Evolutionary conservation across 2,329 filamentous ascomycete species (phyloP).

Genomic region (Stachybotrys chlorohalonatus): DNA sequence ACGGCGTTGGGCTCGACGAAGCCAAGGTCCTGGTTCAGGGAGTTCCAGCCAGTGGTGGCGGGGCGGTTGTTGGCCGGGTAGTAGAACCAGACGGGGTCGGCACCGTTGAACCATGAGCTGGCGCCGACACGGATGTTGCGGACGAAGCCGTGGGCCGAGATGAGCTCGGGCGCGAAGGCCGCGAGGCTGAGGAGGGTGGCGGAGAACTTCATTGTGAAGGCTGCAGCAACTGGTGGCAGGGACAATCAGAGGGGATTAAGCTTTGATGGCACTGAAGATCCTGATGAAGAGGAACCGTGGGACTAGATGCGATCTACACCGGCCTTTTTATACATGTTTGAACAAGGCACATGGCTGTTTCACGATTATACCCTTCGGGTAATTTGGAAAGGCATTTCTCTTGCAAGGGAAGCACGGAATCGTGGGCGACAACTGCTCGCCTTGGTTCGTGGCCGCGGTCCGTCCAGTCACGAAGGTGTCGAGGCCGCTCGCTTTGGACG

Average conservation of each 20-base stretch:
- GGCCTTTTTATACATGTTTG: neutral
- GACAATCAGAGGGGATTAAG: neutral
- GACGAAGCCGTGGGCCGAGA: constrained; percentile 8
- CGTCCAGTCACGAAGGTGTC: neutral
- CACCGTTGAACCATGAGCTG: constrained; percentile 4
- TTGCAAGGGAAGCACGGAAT: neutral
- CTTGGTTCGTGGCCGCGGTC: neutral
- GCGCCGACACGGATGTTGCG: constrained; percentile 6
- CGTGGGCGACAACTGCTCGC: neutral
- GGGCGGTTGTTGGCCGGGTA: constrained; percentile 1
- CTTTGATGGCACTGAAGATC: neutral
- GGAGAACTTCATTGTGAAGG: neutral
- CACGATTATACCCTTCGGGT: neutral
- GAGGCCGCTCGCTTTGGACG: neutral
- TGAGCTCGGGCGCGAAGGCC: constrained; percentile 2
- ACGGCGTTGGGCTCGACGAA: constrained; percentile 33
- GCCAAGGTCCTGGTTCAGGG: constrained; percentile 35
- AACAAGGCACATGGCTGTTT: neutral
- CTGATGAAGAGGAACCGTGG: neutral
- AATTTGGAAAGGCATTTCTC: neutral
- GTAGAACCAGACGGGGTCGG: constrained; percentile 8
- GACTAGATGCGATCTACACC: neutral
- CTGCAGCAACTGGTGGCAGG: neutral
- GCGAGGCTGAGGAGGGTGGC: constrained; percentile 4
- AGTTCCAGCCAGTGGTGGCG: constrained; percentile 23